phyloP scores from a whole-genome alignment of 2,329 filamentous ascomycete genomes.

The Pyrenophora seminiperda region DNA sequence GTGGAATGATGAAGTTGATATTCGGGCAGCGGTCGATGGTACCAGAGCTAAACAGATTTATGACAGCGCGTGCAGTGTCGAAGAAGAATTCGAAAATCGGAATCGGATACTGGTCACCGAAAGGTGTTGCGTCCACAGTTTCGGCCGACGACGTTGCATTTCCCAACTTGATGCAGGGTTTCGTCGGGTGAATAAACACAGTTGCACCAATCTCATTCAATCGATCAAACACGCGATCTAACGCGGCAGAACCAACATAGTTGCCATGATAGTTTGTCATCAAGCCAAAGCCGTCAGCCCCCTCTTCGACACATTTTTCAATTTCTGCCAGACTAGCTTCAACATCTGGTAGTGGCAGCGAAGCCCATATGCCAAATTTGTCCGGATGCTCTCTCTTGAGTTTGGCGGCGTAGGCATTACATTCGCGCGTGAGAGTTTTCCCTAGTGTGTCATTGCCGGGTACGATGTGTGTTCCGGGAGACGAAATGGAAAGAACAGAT shows the following conservation, averaged over 20 bases:
- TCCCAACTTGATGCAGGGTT: slow-evolving; percentile 47
- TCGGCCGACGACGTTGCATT: background rate
- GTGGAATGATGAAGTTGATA: slow-evolving; percentile 56
- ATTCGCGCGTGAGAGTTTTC: slow-evolving; percentile 47
- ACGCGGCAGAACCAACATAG: slow-evolving; percentile 56
- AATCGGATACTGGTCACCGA: slow-evolving; percentile 48
- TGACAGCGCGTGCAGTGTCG: slow-evolving; percentile 56
- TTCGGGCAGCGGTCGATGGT: slow-evolving; percentile 54
- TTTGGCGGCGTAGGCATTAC: slow-evolving; percentile 50
- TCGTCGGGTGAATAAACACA: slow-evolving; percentile 63
- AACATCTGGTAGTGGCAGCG: slow-evolving; percentile 59
- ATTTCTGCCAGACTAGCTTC: slow-evolving; percentile 56
- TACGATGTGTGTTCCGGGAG: slow-evolving; percentile 58
- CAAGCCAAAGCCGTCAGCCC: slow-evolving; percentile 59
- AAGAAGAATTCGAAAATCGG: slow-evolving; percentile 60
- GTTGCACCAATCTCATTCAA: slow-evolving; percentile 55
- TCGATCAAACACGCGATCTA: slow-evolving; percentile 56
- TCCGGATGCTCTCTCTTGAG: slow-evolving; percentile 46
- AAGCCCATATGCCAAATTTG: slow-evolving; percentile 60
- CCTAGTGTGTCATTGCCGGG: slow-evolving; percentile 47
- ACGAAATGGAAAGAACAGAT: slow-evolving; percentile 61
- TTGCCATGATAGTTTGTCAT: slow-evolving; percentile 60
- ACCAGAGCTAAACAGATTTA: slow-evolving; percentile 56
- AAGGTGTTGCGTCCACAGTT: slow-evolving; percentile 43
- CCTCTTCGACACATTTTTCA: slow-evolving; percentile 48